These are phyloP conservation scores for Yarrowia hollandica DNA, from an alignment of 805 yeast genomes.

Conservation along the genomic window DNA sequence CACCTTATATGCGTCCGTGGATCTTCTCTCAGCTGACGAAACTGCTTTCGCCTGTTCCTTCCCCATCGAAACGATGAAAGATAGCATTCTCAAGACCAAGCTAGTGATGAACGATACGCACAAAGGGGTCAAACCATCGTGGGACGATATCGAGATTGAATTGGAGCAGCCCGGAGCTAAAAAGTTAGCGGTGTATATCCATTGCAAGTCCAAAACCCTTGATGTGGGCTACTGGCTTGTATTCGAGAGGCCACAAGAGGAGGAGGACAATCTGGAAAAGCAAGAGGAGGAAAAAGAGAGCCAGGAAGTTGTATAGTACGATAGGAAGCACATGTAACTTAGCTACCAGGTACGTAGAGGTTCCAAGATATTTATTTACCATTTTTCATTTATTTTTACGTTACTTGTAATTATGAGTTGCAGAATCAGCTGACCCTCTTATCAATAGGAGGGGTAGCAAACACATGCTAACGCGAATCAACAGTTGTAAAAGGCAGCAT, in stretches of 20 bases:
- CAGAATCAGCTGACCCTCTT: too few relatives aligned
- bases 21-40: slow-evolving; percentile 1
- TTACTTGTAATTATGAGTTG: too few relatives aligned
- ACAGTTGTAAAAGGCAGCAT: too few relatives aligned
- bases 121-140: slow-evolving; percentile 12
- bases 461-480: too few relatives aligned
- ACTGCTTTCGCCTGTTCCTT: slow-evolving; percentile 13
- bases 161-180: slow-evolving; percentile 2
- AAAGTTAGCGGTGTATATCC: slow-evolving; percentile 1
- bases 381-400: not conserved
- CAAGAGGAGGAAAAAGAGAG: not conserved
- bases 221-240: slow-evolving; percentile 14
- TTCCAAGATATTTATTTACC: not conserved
- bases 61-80: slow-evolving; percentile 7
- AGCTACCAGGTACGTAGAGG: too few relatives aligned
- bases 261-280: not conserved
- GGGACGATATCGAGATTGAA: slow-evolving; percentile 22
- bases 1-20: not conserved
- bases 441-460: too few relatives aligned
- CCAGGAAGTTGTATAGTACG: not conserved
- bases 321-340: too few relatives aligned
- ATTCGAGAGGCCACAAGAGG: not conserved
- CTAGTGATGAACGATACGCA: slow-evolving; percentile 8
- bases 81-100: slow-evolving; percentile 14
- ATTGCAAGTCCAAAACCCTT: slow-evolving; percentile 10